Percentiles rank a stretch among this genome's conserved stretches.
These are phyloP conservation scores for Pseudodiploospora longispora DNA, from an alignment of 2,329 filamentous ascomycete genomes.

Conservation along the genomic window DNA sequence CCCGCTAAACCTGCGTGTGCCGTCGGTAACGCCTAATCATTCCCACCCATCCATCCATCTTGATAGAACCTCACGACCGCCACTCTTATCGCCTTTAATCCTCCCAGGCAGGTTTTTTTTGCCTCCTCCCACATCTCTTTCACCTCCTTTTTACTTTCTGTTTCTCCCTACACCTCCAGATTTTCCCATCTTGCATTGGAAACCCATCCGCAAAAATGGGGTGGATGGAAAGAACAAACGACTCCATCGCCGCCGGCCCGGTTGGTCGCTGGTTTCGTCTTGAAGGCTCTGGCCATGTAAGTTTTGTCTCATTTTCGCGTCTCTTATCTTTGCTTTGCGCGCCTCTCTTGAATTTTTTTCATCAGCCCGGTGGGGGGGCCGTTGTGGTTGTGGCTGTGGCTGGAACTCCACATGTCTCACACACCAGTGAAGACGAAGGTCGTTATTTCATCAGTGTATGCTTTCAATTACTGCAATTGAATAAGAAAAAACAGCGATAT, in stretches of 20 bases:
- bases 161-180: too few species aligned
- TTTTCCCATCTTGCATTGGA: too few species aligned
- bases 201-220: constrained; percentile 26
- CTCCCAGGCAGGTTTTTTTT: too few species aligned
- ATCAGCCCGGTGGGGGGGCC: too few species aligned
- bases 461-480: neutral
- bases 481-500: neutral
- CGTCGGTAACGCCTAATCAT: too few species aligned
- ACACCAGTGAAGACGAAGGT: neutral
- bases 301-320: constrained; percentile 22
- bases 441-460: neutral
- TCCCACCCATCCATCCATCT: too few species aligned
- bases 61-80: too few species aligned
- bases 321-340: neutral
- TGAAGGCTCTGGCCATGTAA: constrained; percentile 74
- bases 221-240: constrained; percentile 44
- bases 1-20: too few species aligned
- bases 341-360: neutral
- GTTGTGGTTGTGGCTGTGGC: too few species aligned
- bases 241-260: constrained; percentile 52
- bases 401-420: neutral
- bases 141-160: too few species aligned
- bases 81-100: too few species aligned
- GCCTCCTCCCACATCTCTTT: too few species aligned
- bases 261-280: constrained; percentile 71